phyloP scores from a whole-genome alignment of 495 filamentous ascomycete genomes.

The Aspergillus incahuasiensis region DNA sequence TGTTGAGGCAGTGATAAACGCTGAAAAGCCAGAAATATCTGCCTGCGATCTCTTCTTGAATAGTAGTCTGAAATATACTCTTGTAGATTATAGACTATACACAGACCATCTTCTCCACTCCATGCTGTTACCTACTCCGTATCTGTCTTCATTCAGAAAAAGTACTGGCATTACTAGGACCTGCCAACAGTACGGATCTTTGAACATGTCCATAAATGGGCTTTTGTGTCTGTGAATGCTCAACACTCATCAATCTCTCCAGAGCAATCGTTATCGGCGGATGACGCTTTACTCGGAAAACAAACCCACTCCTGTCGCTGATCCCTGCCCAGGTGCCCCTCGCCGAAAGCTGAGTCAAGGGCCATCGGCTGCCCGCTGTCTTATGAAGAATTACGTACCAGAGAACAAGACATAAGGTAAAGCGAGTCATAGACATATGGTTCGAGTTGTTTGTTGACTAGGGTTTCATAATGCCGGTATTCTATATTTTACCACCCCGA shows the following conservation, averaged over 20 bases:
- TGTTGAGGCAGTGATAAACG: slow-evolving; percentile 4
- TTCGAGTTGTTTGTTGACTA: not conserved
- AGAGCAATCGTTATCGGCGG: not conserved
- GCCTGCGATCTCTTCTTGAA: not conserved
- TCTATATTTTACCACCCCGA: not conserved
- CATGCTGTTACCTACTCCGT: too few relatives aligned
- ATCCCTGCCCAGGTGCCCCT: too few relatives aligned
- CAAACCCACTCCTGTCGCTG: not conserved
- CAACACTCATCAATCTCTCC: not conserved
- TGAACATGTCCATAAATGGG: not conserved
- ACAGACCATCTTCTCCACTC: not conserved
- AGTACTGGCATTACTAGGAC: not conserved
- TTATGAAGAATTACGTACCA: too few relatives aligned
- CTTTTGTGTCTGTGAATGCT: not conserved
- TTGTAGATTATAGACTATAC: not conserved
- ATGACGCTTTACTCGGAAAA: slow-evolving; percentile 1
- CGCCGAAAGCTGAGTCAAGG: too few relatives aligned
- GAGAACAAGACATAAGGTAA: too few relatives aligned
- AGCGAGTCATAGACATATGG: not conserved
- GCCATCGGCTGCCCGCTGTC: too few relatives aligned
- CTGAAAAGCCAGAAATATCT: not conserved
- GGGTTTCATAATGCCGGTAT: not conserved
- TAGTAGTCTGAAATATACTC: slow-evolving; percentile 10
- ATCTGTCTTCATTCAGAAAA: not conserved
- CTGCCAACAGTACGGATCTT: not conserved